These are phyloP conservation scores for Skeletonema tropicum DNA, from an alignment of 108 stramenopile species.

Conservation along the genomic window DNA sequence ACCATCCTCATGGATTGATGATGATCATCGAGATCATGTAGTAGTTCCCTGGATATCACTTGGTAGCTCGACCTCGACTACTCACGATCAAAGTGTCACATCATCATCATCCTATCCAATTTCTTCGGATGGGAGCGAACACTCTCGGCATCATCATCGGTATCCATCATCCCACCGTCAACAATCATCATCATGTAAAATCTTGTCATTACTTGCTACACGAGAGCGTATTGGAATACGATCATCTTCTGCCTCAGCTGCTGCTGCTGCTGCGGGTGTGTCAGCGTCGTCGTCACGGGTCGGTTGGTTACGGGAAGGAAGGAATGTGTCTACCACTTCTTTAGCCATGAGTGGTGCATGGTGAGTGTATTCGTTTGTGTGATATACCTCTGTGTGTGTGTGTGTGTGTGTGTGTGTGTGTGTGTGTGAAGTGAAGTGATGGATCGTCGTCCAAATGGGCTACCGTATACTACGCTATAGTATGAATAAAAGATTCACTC, in stretches of 20 bases:
- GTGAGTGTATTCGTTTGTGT: background rate
- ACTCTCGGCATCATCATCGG: background rate
- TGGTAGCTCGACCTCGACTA: background rate
- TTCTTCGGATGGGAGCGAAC: background rate
- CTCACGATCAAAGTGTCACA: background rate
- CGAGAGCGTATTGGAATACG: constrained; percentile 30
- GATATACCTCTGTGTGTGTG: background rate
- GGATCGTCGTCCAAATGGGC: no score
- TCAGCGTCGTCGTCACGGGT: constrained; percentile 4
- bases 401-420: background rate
- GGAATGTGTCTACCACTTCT: background rate
- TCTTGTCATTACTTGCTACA: constrained; percentile 8
- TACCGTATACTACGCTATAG: background rate
- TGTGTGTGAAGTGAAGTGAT: background rate
- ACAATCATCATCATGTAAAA: constrained; percentile 5
- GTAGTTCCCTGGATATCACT: constrained; percentile 11
- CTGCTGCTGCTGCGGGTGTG: background rate
- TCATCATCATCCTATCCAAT: no score
- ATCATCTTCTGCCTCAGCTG: background rate
- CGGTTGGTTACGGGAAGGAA: constrained; percentile 9
- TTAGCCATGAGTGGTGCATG: constrained; percentile 20
- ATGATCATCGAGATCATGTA: background rate
- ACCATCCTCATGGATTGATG: background rate
- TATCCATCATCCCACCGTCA: background rate
- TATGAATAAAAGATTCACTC: background rate